Conservation (phyloP, 805 yeast genomes). For the Candida railenensis region DNA sequence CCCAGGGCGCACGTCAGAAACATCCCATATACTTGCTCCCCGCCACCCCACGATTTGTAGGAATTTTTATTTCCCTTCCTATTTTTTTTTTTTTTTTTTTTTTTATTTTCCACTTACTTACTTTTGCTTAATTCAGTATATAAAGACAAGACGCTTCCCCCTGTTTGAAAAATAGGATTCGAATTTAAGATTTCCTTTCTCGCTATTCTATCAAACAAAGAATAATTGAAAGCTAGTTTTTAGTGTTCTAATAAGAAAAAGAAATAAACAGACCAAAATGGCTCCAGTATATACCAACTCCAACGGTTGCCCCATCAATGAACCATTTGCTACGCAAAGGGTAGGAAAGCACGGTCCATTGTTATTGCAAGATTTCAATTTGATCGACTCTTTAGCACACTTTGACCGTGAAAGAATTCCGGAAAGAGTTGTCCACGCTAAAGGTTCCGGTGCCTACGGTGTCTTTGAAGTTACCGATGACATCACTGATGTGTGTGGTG, state of each 20-base stretch:
- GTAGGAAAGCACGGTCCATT: constrained; percentile 76
- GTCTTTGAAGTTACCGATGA: constrained; percentile 86
- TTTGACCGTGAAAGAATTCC: constrained; percentile 90
- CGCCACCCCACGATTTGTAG: not conserved
- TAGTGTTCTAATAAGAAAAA: no score
- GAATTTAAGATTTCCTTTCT: no score
- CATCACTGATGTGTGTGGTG: constrained; percentile 66
- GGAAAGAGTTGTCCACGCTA: constrained; percentile 91
- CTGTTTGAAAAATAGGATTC: not conserved
- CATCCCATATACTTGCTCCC: not conserved
- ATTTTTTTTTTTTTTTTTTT: no score
- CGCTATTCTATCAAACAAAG: no score
- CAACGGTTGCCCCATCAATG: constrained; percentile 74
- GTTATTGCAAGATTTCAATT: constrained; percentile 75
- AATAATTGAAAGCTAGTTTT: no score
- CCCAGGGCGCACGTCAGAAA: no score
- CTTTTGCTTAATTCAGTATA: not conserved
- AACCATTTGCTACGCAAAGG: constrained; percentile 75
- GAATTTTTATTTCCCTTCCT: no score
- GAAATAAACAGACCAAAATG: no score
- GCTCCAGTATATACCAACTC: constrained; percentile 67
- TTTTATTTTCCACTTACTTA: not conserved
- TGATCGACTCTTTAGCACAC: constrained; percentile 80
- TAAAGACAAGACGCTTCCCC: not conserved
- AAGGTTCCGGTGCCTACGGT: constrained; percentile 91